Base-by-base conservation (phyloP, 345 rosid genomes). In the Capsella bursapastoris region DNA sequence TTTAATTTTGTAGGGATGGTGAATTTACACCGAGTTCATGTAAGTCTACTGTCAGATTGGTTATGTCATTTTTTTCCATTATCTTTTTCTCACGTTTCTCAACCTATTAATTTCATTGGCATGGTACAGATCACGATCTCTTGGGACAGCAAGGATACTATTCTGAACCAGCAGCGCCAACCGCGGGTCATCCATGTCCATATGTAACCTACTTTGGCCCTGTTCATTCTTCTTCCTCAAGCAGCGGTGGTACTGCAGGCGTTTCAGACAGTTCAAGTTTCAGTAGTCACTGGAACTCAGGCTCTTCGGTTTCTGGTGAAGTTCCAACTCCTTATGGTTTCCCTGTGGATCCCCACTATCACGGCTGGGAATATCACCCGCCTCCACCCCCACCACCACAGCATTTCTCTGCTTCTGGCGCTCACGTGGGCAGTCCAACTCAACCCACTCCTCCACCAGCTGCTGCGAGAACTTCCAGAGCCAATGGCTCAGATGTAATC, bases 191-290 rank as follows among this genome's bases (percentile, higher is more conserved):
- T 76, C 89, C 92, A 57, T 95, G 99, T 75, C 99, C 99, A 12
- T 95, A 92, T 70, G 78, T 95, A 66, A 86, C 97, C 73, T 95
- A 92, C 81, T 60, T 92, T 57, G 97, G 92, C 64, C 97, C 99
- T 10, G 74, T 90, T 72, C 92, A 87, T 70, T 94, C 98, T 0
- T 85, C 97, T 10, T 84, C 96, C 63, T 88, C 98, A 35, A 66
- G 47, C 65, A 86, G 92, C 15, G 91, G 82, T 18, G 91, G 82
- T 82, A 81, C 96, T 74, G 69, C 85, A 72, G 87, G 83, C 32
- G 84, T 86, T 75, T 78, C 97, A 43, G 98, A 90, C 76, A 85
- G 87, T 80, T 81, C 96, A 28, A 89, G 70, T 83, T 86, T 85
- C 71, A 72, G 70, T 53, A 86, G 83, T 75, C 81, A 74, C 78